A percentile compares a stretch with the other conserved stretches of the same genome.
Conservation (phyloP, 169 alveolate genomes). For the Plasmodium vivax region DNA sequence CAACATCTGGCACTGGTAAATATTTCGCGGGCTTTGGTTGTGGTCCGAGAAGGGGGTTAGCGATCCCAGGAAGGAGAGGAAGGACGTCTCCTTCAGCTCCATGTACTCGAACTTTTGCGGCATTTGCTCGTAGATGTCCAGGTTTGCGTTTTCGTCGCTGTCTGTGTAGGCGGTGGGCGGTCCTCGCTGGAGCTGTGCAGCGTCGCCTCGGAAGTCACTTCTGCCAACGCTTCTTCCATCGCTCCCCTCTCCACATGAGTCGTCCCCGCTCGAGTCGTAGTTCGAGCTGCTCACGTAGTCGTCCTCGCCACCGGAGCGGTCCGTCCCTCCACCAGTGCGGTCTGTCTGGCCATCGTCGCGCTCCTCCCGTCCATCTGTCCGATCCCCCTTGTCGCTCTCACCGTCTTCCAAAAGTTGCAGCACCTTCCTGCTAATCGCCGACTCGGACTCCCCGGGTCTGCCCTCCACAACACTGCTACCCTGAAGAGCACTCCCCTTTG, state of each 20-base stretch:
- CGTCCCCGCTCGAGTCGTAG: slow-evolving; percentile 54
- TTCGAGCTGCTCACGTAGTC: slow-evolving; percentile 28
- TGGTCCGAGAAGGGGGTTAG: slow-evolving; percentile 98
- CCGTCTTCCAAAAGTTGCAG: neutral
- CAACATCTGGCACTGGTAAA: slow-evolving; percentile 99
- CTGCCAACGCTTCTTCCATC: neutral
- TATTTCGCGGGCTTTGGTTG: slow-evolving; percentile 99
- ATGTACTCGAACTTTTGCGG: slow-evolving; percentile 94
- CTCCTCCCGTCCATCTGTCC: neutral
- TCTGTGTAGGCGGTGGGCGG: slow-evolving; percentile 44
- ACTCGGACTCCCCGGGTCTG: neutral
- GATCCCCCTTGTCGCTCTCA: neutral
- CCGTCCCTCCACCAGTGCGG: neutral
- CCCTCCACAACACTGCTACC: neutral
- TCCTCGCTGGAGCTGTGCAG: neutral
- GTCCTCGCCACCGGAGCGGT: neutral
- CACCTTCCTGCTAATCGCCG: slow-evolving; percentile 1
- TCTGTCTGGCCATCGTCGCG: neutral
- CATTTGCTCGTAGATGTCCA: slow-evolving; percentile 76
- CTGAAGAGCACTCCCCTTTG: neutral
- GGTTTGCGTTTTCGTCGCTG: slow-evolving; percentile 72
- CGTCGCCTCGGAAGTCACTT: neutral
- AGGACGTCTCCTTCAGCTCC: slow-evolving; percentile 96
- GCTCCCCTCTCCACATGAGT: slow-evolving; percentile 8
- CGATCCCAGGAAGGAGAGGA: slow-evolving; percentile 96